A percentile compares a stretch with the other conserved stretches of the same genome.
Evolutionary conservation across 345 rosid species (phyloP).

Genomic region (Lenwebbia sp.): DNA sequence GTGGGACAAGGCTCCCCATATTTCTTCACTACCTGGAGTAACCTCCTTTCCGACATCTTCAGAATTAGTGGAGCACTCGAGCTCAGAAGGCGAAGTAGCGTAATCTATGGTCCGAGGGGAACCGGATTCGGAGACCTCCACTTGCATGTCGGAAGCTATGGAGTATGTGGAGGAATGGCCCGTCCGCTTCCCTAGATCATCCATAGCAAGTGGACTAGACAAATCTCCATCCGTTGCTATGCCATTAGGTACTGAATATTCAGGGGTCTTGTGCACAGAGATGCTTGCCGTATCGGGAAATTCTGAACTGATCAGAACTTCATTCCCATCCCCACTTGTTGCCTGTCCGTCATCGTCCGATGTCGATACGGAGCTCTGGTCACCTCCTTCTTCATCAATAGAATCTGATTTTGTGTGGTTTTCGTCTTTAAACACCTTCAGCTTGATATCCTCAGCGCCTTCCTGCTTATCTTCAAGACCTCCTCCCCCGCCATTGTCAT

Average conservation of each 20-base stretch:
- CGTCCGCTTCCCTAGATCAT: constrained; percentile 12
- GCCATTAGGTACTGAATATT: constrained; percentile 29
- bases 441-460: neutral
- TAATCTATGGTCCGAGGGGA: constrained; percentile 65
- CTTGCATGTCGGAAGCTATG: constrained; percentile 87
- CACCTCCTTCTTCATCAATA: constrained; percentile 14
- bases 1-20: constrained; percentile 35
- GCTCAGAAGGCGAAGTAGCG: constrained; percentile 40
- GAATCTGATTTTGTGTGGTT: constrained; percentile 10
- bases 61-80: constrained; percentile 40
- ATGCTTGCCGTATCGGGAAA: constrained; percentile 4
- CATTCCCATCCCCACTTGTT: neutral
- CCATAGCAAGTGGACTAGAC: constrained; percentile 28
- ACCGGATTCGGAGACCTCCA: constrained; percentile 80
- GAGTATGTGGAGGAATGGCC: constrained; percentile 53
- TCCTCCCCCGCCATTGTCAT: neutral
- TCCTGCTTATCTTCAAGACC: neutral
- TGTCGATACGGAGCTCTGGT: constrained; percentile 17
- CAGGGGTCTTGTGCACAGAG: constrained; percentile 10
- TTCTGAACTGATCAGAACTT: neutral
- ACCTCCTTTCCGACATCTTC: constrained; percentile 36
- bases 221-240: constrained; percentile 4
- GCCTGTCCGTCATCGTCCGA: constrained; percentile 13
- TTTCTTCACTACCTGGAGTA: constrained; percentile 24
- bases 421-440: neutral